phyloP scores from a whole-genome alignment of 257 asterid genomes.

The Sherardia arvensis region DNA sequence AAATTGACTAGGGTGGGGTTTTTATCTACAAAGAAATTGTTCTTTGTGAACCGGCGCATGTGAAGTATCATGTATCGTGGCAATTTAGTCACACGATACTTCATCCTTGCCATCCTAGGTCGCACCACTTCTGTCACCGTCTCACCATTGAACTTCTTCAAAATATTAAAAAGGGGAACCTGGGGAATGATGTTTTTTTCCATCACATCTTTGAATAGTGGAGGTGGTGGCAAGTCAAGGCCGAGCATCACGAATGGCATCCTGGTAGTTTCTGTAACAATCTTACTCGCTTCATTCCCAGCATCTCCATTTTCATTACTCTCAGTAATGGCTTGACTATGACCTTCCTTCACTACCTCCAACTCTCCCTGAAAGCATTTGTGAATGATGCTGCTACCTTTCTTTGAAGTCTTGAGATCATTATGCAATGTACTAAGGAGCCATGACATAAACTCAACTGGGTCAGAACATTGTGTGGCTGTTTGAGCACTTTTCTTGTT shows the following conservation, averaged over 20 bases:
- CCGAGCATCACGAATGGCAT: constrained; percentile 96
- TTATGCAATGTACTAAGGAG: constrained; percentile 77
- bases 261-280: constrained; percentile 46
- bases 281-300: constrained; percentile 27
- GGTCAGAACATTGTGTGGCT: too few species aligned
- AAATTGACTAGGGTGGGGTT: constrained; percentile 95
- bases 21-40: constrained; percentile 89
- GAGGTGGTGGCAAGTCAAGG: constrained; percentile 96
- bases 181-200: constrained; percentile 96
- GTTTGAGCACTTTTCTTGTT: too few species aligned
- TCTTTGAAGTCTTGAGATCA: constrained; percentile 61
- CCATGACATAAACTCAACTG: constrained; percentile 96
- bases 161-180: constrained; percentile 94
- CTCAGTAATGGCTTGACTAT: constrained; percentile 31
- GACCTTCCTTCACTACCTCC: constrained; percentile 77
- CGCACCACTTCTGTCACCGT: constrained; percentile 88
- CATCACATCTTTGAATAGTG: constrained; percentile 85
- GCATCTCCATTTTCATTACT: constrained; percentile 32
- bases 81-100: constrained; percentile 78
- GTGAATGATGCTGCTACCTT: constrained; percentile 68
- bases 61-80: constrained; percentile 77
- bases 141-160: constrained; percentile 93
- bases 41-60: constrained; percentile 87
- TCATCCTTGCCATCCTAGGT: constrained; percentile 86
- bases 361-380: constrained; percentile 97